A percentile compares a stretch with the other conserved stretches of the same genome.
These are phyloP conservation scores for Nothophoma quercina DNA, from an alignment of 2,329 filamentous ascomycete genomes.

Conservation along the genomic window DNA sequence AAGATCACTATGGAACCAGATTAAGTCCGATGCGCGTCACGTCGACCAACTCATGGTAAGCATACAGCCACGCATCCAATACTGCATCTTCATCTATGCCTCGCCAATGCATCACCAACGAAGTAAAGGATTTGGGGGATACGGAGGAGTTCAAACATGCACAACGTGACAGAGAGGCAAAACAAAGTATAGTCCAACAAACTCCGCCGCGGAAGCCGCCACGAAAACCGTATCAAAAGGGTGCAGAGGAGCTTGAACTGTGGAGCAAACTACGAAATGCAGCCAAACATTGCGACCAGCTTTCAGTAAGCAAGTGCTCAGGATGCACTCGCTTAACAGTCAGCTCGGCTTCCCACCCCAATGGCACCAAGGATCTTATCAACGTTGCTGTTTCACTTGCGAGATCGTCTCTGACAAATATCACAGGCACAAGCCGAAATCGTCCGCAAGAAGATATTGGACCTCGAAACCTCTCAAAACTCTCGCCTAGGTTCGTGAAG, in stretches of 20 bases:
- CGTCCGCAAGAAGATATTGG: conserved; percentile 41
- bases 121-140: background rate
- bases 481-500: conserved; percentile 38
- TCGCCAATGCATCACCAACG: conserved; percentile 2
- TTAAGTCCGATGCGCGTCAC: conserved; percentile 54
- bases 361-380: too few species aligned
- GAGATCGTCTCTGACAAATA: background rate
- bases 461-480: conserved; percentile 40
- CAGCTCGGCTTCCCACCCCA: too few species aligned
- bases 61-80: background rate
- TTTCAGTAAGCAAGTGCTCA: background rate
- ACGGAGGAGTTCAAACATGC: background rate
- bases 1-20: conserved; percentile 58
- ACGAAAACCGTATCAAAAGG: too few species aligned
- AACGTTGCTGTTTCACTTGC: too few species aligned
- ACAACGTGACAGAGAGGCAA: too few species aligned
- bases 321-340: background rate
- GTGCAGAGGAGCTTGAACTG: background rate
- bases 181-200: too few species aligned
- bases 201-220: too few species aligned
- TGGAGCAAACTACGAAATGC: background rate
- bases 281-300: background rate
- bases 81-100: conserved; percentile 2
- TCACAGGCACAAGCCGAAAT: conserved; percentile 41
- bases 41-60: conserved; percentile 58